Evolutionary conservation across 495 filamentous ascomycete species (phyloP), one percentile per base, ranked within the genome.

Genomic region (Trichoderma erinaceum): DNA sequence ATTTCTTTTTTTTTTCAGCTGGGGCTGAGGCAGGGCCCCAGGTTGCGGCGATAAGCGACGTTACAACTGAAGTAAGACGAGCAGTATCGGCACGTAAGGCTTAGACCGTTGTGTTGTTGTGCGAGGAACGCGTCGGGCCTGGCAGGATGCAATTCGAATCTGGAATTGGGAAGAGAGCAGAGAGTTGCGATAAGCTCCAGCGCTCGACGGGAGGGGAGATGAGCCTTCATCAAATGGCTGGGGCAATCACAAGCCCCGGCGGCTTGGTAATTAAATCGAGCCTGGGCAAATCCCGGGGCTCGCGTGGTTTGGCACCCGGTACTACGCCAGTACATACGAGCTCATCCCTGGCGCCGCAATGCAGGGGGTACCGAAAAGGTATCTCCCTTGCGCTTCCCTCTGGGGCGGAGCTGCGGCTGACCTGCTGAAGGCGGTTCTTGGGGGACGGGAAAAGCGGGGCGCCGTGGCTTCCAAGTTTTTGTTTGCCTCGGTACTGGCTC

Each of bases 211-310:
- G 56, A 18, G 56, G 16, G 23, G 23, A 61, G 56, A 61, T 27
- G 56, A 16, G 44, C 13, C 44, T 16, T 15, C 13, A 48, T 12
- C 23, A 25, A 18, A 11, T 61, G 56, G 56, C 56, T 61, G 56
- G 56, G 12, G 56, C 23, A 61, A 29, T 61, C 56, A 61, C 56
- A 61, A 61, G 56, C 50, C 56, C 56, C 56, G 35, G 35, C 56
- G 56, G 56, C 56, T 61, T 61, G 56, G 56, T 61, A 61, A 61
- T 61, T 61, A 61, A 61, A 29, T 25, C 23, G 27, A n/a, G 25
- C 23, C 56, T 61, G 56, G 56, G 35, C 35, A 61, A 61, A 61
- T 61, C 27, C 56, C 56, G 56, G 56, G 56, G 56, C 56, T 27
- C 56, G 56, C 23, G 56, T 61, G 56, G 23, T 11, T 32, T 61